These are phyloP conservation scores for Dendrobium nobile DNA, from an alignment of 106 monocot genomes.

Conservation along the genomic window DNA sequence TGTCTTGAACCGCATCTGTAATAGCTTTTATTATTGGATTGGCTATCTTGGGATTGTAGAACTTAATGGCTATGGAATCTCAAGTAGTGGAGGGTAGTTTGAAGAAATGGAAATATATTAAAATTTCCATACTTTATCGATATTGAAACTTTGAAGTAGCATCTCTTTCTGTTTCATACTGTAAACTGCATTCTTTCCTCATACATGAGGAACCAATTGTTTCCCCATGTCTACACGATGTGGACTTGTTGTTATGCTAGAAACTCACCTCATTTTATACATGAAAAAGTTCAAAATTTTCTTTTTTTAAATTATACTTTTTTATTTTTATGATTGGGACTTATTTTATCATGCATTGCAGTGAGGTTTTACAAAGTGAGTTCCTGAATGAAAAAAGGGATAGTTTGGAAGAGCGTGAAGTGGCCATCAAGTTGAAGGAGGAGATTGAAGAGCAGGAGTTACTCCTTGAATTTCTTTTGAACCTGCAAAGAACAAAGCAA, in stretches of 20 bases:
- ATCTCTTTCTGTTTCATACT: not conserved
- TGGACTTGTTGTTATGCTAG: not conserved
- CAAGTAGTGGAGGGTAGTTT: not conserved
- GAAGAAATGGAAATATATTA: not conserved
- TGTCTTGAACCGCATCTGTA: not conserved
- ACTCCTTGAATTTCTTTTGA: slow-evolving; percentile 74
- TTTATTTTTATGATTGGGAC: not conserved
- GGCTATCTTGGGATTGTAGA: not conserved
- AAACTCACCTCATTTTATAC: not conserved
- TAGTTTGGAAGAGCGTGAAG: slow-evolving; percentile 67
- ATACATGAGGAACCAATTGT: not conserved
- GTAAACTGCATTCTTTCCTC: not conserved
- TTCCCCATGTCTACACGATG: not conserved
- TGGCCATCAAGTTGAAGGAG: slow-evolving; percentile 52
- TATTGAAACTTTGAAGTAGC: not conserved
- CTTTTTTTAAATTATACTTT: not conserved
- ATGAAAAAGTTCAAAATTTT: not conserved
- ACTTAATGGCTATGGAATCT: not conserved
- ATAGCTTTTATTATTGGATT: not conserved
- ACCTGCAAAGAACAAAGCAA: slow-evolving; percentile 54
- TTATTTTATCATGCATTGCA: slow-evolving; percentile 20
- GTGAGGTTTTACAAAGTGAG: slow-evolving; percentile 82
- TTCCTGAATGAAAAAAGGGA: slow-evolving; percentile 67
- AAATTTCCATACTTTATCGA: not conserved
- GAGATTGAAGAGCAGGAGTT: slow-evolving; percentile 80